Percentiles rank a stretch among this genome's conserved stretches.
Evolutionary conservation across 148 eudicot genomes (phyloP).

Genomic region (Limonium bicolor): DNA sequence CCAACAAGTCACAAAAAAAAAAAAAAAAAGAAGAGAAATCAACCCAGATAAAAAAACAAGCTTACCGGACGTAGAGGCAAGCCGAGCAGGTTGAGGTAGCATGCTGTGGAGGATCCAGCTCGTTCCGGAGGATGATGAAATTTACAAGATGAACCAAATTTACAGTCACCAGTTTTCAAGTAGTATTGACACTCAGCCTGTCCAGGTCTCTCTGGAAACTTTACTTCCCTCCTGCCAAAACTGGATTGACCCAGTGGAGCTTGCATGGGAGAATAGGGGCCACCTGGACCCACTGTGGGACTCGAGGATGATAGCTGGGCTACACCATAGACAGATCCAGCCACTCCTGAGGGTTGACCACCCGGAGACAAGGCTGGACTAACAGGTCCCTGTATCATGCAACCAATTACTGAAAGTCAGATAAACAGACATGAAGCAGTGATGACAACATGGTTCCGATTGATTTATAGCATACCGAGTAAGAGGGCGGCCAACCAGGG

Average conservation of each 20-base stretch:
- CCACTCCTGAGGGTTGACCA: conserved; percentile 41
- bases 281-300: conserved; percentile 43
- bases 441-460: no score
- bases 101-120: conserved; percentile 27
- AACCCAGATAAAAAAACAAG: conserved; percentile 1
- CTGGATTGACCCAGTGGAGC: not conserved
- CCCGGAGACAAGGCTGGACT: conserved; percentile 66
- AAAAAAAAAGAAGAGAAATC: not conserved
- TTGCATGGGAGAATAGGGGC: conserved; percentile 19
- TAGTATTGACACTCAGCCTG: conserved; percentile 61
- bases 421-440: no score
- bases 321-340: conserved; percentile 50
- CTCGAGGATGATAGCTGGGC: conserved; percentile 42
- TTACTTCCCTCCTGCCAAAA: conserved; percentile 21
- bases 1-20: not conserved
- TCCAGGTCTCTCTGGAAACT: conserved; percentile 69
- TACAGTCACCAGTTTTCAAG: conserved; percentile 72
- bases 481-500: conserved; percentile 67
- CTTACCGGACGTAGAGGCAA: conserved; percentile 88
- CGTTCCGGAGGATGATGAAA: conserved; percentile 83
- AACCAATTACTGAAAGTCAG: no score
- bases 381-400: conserved; percentile 50
- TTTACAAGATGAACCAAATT: conserved; percentile 63
- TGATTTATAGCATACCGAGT: conserved; percentile 70
- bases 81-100: conserved; percentile 54